Evolutionary conservation across 306 rosid species (phyloP), one percentile per base, ranked within the genome.

Genomic region (Sechiopsis laciniata): DNA sequence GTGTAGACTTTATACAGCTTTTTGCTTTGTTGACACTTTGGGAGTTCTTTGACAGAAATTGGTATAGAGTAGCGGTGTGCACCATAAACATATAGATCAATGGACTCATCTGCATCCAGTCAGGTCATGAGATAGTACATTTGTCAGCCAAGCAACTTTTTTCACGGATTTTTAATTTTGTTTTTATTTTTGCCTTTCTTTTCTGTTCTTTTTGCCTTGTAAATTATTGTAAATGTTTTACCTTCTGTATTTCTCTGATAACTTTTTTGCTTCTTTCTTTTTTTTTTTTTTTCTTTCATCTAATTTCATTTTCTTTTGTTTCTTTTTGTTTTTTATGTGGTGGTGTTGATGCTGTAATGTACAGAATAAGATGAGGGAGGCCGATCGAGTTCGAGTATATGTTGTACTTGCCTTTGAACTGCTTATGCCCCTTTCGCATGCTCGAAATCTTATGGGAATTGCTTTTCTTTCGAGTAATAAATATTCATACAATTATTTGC

Each of bases 151-250:
- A 69, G 57, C 56, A 21, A 69, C 72, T 67, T 46, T 46, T 68
- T 6, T 12, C 24, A 21, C 0, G 55, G 72, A 19, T 68, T 42
- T 26, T 32, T 32, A 32, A 32, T 32, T 32, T 32, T 32, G 3
- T 2, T 46, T 48, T 0, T 26, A 14, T 8, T 35, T 7, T 1
- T 32, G 8, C n/a, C 16, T 1, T 32, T 62, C 6, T 21, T 21
- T 19, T 32, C 6, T 46, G 46, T 42, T 17, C 8, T 32, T n/a
- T 19, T 22, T n/a, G 3, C 29, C 24, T 17, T 72, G 75, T 72
- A 72, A 72, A 55, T 55, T 54, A 1, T 26, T 71, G 62, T 72
- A 72, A 72, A 71, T 71, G 40, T 32, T 71, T 53, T 10, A 16
- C 32, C 17, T 72, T 71, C 17, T 69, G 58, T 50, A 15, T 22